Percentiles rank a stretch among this genome's conserved stretches.
Evolutionary conservation across 225 moss, liverwort and hornwort species (phyloP).

Genomic region (Sphagnum tenellum): DNA sequence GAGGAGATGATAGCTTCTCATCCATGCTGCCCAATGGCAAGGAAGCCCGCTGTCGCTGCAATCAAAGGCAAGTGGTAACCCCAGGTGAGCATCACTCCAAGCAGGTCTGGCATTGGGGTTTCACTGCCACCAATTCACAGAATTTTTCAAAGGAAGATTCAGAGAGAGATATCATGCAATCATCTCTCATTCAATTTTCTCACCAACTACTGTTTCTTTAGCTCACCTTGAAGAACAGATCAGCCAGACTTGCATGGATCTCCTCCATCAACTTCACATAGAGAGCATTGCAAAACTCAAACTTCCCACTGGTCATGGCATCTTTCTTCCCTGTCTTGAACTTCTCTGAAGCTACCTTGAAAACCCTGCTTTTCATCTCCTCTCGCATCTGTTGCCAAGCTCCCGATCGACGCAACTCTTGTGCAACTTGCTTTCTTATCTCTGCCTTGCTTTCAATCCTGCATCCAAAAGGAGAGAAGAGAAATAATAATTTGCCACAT

Average conservation of each 20-base stretch:
- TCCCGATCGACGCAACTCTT: constrained; percentile 51
- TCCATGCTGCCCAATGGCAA: constrained; percentile 14
- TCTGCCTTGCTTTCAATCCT: constrained; percentile 69
- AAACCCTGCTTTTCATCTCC: constrained; percentile 83
- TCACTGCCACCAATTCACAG: too few relatives aligned
- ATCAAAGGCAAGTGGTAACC: not conserved
- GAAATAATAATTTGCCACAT: not conserved
- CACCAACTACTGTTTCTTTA: too few relatives aligned
- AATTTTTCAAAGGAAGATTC: too few relatives aligned
- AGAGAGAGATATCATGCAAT: too few relatives aligned
- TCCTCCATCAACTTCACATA: constrained; percentile 67
- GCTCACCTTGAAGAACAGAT: constrained; percentile 70
- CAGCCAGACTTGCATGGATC: constrained; percentile 48
- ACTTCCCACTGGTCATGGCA: constrained; percentile 51
- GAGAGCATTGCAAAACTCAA: constrained; percentile 86
- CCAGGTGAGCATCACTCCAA: too few relatives aligned
- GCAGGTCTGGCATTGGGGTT: too few relatives aligned
- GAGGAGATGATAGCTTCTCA: constrained; percentile 7
- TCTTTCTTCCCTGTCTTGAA: constrained; percentile 53
- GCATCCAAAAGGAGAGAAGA: not conserved
- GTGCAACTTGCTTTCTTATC: constrained; percentile 61
- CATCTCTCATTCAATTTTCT: too few relatives aligned
- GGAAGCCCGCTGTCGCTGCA: constrained; percentile 18
- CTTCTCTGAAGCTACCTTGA: constrained; percentile 52
- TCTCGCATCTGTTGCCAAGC: constrained; percentile 84